Percentiles rank a stretch among this genome's conserved stretches.
Evolutionary conservation across 257 asterid species (phyloP).

Genomic region (Solanum virginianum): DNA sequence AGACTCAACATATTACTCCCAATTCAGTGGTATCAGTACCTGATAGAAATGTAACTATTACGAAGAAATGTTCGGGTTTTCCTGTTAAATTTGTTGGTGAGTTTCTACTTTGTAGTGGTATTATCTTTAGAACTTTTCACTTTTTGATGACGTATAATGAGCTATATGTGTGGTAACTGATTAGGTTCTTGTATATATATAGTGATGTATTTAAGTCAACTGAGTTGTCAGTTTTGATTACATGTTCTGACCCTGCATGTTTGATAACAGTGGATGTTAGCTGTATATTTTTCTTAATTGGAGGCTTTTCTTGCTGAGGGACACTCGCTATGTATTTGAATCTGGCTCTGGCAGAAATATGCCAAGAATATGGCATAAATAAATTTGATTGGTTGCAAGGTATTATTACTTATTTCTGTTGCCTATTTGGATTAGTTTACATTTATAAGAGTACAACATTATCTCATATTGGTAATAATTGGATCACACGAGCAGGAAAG

Average conservation of each 20-base stretch:
- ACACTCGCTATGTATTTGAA: not conserved
- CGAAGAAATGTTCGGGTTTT: conserved; percentile 85
- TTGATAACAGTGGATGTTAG: not conserved
- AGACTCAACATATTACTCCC: conserved; percentile 69
- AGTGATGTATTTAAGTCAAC: not conserved
- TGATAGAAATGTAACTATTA: conserved; percentile 82
- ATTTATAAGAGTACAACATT: not conserved
- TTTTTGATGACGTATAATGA: not conserved
- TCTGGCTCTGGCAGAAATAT: not conserved
- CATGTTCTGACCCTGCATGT: not conserved
- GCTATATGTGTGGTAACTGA: not conserved
- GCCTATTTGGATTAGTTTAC: not conserved
- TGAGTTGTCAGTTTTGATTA: not conserved
- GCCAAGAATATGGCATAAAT: not conserved
- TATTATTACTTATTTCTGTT: conserved; percentile 8
- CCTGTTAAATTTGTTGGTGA: conserved; percentile 96
- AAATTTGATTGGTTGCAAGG: conserved; percentile 87
- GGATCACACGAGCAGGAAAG: not conserved
- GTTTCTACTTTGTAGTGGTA: not conserved
- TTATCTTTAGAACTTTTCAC: not conserved
- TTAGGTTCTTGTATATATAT: not conserved
- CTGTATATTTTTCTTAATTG: not conserved
- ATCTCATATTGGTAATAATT: not conserved
- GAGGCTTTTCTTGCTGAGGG: not conserved
- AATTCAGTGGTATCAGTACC: conserved; percentile 77